Evolutionary conservation across 257 asterid genomes (phyloP).

Genomic region (Jacaranda mimosifolia): DNA sequence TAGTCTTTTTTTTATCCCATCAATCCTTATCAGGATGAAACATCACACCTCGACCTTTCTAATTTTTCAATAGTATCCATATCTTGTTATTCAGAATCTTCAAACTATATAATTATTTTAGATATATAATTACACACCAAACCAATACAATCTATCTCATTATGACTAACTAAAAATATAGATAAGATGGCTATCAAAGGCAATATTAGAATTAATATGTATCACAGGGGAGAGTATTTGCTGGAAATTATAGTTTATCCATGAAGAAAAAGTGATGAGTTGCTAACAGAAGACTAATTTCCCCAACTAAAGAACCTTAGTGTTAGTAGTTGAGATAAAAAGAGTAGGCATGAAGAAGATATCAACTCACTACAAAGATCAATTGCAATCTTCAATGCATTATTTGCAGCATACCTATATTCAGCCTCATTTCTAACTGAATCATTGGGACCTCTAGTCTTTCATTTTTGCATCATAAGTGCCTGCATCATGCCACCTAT

Average conservation of each 20-base stretch:
- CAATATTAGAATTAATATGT: neutral
- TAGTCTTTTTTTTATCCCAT: neutral
- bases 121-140: neutral
- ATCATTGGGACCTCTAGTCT: conserved; percentile 93
- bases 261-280: neutral
- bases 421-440: conserved; percentile 75
- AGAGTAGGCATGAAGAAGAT: neutral
- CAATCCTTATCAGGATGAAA: neutral
- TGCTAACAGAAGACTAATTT: neutral
- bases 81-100: neutral
- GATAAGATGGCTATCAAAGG: neutral
- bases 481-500: conserved; percentile 98
- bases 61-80: neutral
- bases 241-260: neutral
- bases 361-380: conserved; percentile 71
- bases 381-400: conserved; percentile 71
- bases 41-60: neutral
- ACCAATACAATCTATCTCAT: neutral
- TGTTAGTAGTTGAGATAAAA: neutral
- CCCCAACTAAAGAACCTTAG: neutral
- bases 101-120: neutral
- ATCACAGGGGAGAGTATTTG: neutral
- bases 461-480: conserved; percentile 80
- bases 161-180: too few relatives aligned
- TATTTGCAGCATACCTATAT: conserved; percentile 65